Evolutionary conservation across 257 asterid genomes (phyloP).

Genomic region (Jasminum sambac): DNA sequence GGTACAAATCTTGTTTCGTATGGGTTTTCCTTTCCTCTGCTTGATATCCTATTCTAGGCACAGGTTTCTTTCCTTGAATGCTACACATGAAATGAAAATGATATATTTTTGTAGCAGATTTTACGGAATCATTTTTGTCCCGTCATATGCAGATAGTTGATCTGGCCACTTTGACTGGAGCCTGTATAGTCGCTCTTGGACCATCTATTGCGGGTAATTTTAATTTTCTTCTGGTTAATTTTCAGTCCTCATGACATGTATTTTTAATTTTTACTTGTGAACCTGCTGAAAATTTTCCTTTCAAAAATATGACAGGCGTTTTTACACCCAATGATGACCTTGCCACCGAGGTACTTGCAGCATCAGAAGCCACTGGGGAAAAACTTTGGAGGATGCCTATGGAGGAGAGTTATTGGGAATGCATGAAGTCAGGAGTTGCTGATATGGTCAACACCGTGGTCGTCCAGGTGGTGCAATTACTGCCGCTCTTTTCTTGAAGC

Average conservation of each 20-base stretch:
- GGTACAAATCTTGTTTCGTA: background rate
- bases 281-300: background rate
- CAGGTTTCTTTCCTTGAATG: background rate
- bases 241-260: background rate
- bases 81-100: background rate
- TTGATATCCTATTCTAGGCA: background rate
- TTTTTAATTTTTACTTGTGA: background rate
- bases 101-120: background rate
- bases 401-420: slow-evolving; percentile 97
- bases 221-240: background rate
- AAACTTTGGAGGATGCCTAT: slow-evolving; percentile 95
- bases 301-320: slow-evolving; percentile 50
- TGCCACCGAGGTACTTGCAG: slow-evolving; percentile 77
- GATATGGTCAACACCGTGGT: slow-evolving; percentile 95
- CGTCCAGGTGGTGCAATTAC: slow-evolving; percentile 95
- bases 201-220: slow-evolving; percentile 83
- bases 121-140: background rate
- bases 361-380: slow-evolving; percentile 83
- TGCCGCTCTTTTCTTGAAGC: slow-evolving; percentile 99
- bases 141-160: slow-evolving; percentile 68
- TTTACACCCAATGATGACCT: slow-evolving; percentile 86
- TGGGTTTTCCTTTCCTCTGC: background rate
- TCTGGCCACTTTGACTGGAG: slow-evolving; percentile 93
- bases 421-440: slow-evolving; percentile 95
- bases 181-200: slow-evolving; percentile 87